Evolutionary conservation across 2,329 filamentous ascomycete species (phyloP).

Genomic region (Sporothrix pseudoabietina): DNA sequence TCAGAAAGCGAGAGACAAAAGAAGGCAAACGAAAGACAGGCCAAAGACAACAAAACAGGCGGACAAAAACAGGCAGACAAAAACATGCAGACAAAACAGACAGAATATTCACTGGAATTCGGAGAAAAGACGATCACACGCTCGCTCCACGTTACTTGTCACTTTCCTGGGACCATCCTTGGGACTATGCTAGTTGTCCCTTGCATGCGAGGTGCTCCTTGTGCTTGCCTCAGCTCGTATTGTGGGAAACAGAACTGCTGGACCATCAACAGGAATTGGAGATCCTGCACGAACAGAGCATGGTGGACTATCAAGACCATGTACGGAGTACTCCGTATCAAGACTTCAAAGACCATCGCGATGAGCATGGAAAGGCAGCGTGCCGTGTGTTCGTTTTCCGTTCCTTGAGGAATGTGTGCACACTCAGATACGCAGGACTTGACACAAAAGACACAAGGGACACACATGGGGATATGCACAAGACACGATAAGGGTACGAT

Average conservation of each 20-base stretch:
- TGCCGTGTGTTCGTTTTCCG: background rate
- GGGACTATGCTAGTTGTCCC: background rate
- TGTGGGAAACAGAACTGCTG: background rate
- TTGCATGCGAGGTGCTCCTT: background rate
- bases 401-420: constrained; percentile 2
- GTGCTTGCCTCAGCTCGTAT: background rate
- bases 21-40: background rate
- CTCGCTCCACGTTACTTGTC: constrained; percentile 17
- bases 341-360: background rate
- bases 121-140: background rate
- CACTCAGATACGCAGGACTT: background rate
- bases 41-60: background rate
- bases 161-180: background rate
- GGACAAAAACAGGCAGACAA: background rate
- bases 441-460: background rate
- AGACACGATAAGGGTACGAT: background rate
- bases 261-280: background rate
- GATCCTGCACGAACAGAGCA: background rate
- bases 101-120: background rate
- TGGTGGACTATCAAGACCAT: background rate
- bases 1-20: constrained; percentile 17
- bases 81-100: background rate
- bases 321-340: no score
- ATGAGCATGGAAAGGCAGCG: background rate
- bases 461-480: constrained; percentile 4